Conservation (phyloP, 2,329 filamentous ascomycete genomes). For the Beauveria sp. region DNA sequence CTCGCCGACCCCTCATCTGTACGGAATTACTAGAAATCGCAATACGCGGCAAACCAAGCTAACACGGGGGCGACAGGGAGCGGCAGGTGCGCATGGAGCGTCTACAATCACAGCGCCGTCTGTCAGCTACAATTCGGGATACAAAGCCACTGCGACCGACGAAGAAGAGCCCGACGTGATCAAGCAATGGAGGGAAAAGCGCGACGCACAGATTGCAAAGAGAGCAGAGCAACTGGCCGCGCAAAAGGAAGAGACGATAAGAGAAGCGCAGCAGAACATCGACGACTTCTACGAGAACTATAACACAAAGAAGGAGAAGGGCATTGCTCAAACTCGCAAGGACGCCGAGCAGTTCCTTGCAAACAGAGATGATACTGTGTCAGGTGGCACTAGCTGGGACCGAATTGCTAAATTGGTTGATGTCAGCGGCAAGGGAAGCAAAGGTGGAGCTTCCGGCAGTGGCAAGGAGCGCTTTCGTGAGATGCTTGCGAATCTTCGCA, state of each 20-base stretch:
- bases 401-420: conserved; percentile 97
- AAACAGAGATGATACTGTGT: conserved; percentile 83
- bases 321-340: conserved; percentile 75
- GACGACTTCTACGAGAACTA: conserved; percentile 99
- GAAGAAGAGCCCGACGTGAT: conserved; percentile 87
- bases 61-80: conserved; percentile 18
- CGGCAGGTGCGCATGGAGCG: conserved; percentile 21
- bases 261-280: conserved; percentile 87
- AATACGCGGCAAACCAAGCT: conserved; percentile 10
- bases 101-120: conserved; percentile 63
- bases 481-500: conserved; percentile 75
- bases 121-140: conserved; percentile 55
- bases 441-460: conserved; percentile 79
- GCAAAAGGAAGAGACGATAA: conserved; percentile 78
- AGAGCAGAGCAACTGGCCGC: conserved; percentile 75
- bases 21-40: conserved; percentile 11
- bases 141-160: conserved; percentile 48
- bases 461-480: conserved; percentile 97
- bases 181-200: conserved; percentile 84
- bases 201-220: conserved; percentile 74
- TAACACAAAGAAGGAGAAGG: conserved; percentile 96
- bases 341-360: conserved; percentile 91
- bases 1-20: conserved; percentile 42
- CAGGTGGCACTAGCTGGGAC: conserved; percentile 96
- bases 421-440: conserved; percentile 83